These are phyloP conservation scores for Myxozyma mucilagina DNA, from an alignment of 805 yeast genomes.

Conservation along the genomic window DNA sequence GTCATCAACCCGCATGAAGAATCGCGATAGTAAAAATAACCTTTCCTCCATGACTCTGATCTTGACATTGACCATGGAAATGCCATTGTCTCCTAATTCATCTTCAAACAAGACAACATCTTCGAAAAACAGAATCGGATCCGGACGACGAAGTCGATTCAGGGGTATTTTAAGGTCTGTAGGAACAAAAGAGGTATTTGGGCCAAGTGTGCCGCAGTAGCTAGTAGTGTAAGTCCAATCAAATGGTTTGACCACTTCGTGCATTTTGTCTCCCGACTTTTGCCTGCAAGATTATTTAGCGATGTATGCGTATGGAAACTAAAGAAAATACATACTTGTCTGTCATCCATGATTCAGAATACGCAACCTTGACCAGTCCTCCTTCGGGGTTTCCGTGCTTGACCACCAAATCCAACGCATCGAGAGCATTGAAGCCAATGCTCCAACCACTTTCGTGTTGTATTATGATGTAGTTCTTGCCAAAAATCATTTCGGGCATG, in stretches of 20 bases:
- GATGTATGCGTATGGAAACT: neutral
- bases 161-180: conserved; percentile 58
- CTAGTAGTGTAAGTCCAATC: conserved; percentile 95
- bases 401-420: conserved; percentile 64
- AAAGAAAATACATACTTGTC: conserved; percentile 28
- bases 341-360: conserved; percentile 78
- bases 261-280: conserved; percentile 45
- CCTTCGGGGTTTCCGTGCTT: conserved; percentile 51
- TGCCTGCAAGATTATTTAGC: neutral
- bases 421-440: conserved; percentile 71
- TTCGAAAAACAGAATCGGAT: conserved; percentile 85
- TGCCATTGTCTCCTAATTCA: conserved; percentile 95
- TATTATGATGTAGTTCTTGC: conserved; percentile 67
- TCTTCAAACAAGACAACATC: conserved; percentile 90
- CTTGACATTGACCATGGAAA: conserved; percentile 71
- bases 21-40: conserved; percentile 67
- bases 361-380: conserved; percentile 67
- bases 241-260: conserved; percentile 72
- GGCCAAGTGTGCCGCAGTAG: conserved; percentile 57
- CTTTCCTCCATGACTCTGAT: conserved; percentile 87
- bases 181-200: conserved; percentile 34
- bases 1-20: conserved; percentile 86
- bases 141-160: conserved; percentile 65
- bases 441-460: conserved; percentile 47
- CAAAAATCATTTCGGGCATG: conserved; percentile 96